A percentile compares a stretch with the other conserved stretches of the same genome.
phyloP scores from a whole-genome alignment of 768 basidiomycete genomes.

The Cubamyces sp. region DNA sequence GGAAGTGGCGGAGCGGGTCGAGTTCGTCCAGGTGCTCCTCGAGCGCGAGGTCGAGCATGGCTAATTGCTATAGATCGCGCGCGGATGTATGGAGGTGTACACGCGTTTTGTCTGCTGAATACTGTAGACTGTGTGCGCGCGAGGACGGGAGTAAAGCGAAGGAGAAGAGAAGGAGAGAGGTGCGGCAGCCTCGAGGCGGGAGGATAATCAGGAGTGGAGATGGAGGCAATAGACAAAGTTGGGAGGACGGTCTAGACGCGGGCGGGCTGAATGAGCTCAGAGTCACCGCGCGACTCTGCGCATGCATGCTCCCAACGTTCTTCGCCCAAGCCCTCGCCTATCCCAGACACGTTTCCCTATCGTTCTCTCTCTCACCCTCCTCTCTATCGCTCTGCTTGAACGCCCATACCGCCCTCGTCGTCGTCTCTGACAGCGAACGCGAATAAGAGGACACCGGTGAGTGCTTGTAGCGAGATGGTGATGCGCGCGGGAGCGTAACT shows the following conservation, averaged over 20 bases:
- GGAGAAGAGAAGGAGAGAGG: neutral
- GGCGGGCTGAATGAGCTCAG: neutral
- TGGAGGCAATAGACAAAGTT: constrained; percentile 7
- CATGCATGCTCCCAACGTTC: neutral
- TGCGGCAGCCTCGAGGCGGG: constrained; percentile 13
- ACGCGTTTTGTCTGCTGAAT: too few relatives aligned
- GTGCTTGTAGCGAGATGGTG: neutral
- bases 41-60: constrained; percentile 44
- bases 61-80: neutral
- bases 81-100: neutral
- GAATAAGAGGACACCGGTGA: constrained; percentile 5
- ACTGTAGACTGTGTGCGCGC: too few relatives aligned
- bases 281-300: neutral
- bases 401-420: neutral
- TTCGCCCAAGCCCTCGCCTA: too few relatives aligned
- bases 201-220: neutral
- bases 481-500: neutral
- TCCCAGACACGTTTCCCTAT: too few relatives aligned
- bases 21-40: constrained; percentile 59
- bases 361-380: too few relatives aligned
- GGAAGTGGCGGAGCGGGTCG: constrained; percentile 66
- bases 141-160: neutral
- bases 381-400: neutral
- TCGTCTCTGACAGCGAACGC: constrained; percentile 16
- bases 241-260: constrained; percentile 4